phyloP scores from a whole-genome alignment of 2,329 filamentous ascomycete genomes.

The Didymella segeticola region DNA sequence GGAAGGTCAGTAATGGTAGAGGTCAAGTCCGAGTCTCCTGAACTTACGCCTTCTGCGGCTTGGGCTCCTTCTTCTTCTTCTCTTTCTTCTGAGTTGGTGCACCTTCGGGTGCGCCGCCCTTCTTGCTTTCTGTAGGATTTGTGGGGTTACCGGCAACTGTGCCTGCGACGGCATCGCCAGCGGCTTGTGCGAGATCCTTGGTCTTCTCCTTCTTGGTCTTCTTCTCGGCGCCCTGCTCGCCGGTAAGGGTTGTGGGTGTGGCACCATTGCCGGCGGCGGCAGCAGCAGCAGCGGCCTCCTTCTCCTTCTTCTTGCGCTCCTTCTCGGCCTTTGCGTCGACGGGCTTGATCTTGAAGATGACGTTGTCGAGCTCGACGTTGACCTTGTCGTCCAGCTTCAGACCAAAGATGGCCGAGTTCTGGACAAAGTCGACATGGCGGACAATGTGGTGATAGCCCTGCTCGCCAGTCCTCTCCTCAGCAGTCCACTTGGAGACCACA shows the following conservation, averaged over 20 bases:
- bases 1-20: constrained; percentile 32
- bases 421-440: constrained; percentile 90
- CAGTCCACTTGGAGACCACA: constrained; percentile 76
- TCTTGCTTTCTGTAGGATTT: constrained; percentile 17
- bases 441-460: constrained; percentile 90
- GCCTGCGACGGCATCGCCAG: constrained; percentile 57
- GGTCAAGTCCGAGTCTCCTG: neutral
- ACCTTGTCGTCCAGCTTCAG: constrained; percentile 80
- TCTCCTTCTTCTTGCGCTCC: constrained; percentile 95
- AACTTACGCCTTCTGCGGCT: constrained; percentile 63
- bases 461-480: constrained; percentile 88
- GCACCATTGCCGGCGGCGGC: constrained; percentile 60
- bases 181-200: constrained; percentile 63
- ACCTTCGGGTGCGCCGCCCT: constrained; percentile 47
- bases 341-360: constrained; percentile 86
- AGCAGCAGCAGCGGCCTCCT: constrained; percentile 65
- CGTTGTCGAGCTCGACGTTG: constrained; percentile 76
- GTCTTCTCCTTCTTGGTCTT: constrained; percentile 54
- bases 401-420: constrained; percentile 78
- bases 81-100: constrained; percentile 69
- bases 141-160: constrained; percentile 53
- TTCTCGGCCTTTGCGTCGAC: constrained; percentile 94
- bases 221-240: constrained; percentile 49
- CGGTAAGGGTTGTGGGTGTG: constrained; percentile 48
- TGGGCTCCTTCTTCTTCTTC: constrained; percentile 88